Conservation (phyloP, 139 green algal species). For the Haematococcus lacustris region DNA sequence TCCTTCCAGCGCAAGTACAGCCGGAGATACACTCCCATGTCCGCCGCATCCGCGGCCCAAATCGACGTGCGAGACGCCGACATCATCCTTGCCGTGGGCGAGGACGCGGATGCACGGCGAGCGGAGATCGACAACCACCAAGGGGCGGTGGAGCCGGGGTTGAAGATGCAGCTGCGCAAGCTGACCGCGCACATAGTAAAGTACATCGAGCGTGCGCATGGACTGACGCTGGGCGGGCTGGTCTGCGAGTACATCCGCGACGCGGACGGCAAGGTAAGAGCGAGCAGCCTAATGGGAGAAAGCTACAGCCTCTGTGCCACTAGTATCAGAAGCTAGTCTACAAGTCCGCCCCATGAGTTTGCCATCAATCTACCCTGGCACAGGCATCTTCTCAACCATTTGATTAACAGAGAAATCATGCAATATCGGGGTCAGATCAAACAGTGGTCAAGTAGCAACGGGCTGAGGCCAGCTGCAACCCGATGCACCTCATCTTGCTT, state of each 20-base stretch:
- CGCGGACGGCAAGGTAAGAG: slow-evolving; percentile 14
- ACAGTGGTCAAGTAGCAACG: too few species aligned
- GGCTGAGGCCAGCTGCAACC: too few species aligned
- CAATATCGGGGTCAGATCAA: too few species aligned
- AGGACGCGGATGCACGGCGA: background rate
- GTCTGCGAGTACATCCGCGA: slow-evolving; percentile 43
- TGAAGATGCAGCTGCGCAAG: slow-evolving; percentile 43
- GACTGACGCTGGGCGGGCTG: slow-evolving; percentile 39
- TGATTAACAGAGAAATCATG: too few species aligned
- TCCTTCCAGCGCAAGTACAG: slow-evolving; percentile 57
- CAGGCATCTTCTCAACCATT: too few species aligned
- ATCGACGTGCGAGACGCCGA: slow-evolving; percentile 31
- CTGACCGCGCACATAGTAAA: slow-evolving; percentile 39
- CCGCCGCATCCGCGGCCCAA: slow-evolving; percentile 15
- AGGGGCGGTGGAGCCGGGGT: slow-evolving; percentile 30
- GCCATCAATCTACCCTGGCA: too few species aligned
- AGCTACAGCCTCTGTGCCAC: too few species aligned
- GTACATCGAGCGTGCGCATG: slow-evolving; percentile 53
- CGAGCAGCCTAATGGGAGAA: too few species aligned
- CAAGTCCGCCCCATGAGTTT: too few species aligned
- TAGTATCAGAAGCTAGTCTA: too few species aligned
- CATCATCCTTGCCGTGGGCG: slow-evolving; percentile 5
- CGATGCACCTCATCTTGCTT: too few species aligned
- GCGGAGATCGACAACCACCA: slow-evolving; percentile 2
- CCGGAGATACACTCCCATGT: slow-evolving; percentile 34